Percentiles rank a stretch among this genome's conserved stretches.
These are phyloP conservation scores for Saturnispora galanensis DNA, from an alignment of 805 yeast species.

Conservation along the genomic window DNA sequence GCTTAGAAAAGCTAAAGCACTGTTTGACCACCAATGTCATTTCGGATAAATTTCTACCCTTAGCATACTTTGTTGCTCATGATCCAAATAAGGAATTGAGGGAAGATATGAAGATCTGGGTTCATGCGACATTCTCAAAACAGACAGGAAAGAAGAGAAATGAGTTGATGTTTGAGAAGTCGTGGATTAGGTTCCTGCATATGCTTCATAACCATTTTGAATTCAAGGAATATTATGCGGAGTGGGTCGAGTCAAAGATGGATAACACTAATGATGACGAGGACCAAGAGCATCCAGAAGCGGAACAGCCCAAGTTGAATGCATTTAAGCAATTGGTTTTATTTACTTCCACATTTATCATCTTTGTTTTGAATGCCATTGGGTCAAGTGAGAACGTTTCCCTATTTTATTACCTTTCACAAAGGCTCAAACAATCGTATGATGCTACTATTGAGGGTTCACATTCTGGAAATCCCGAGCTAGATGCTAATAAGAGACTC, in stretches of 20 bases:
- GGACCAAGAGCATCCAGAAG: slow-evolving; percentile 6
- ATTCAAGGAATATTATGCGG: slow-evolving; percentile 34
- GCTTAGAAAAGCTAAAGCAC: slow-evolving; percentile 41
- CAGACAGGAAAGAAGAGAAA: slow-evolving; percentile 22
- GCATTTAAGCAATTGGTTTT: slow-evolving; percentile 25
- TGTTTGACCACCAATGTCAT: slow-evolving; percentile 41
- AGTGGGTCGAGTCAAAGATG: slow-evolving; percentile 2
- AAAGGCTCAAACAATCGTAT: slow-evolving; percentile 67
- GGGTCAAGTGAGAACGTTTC: slow-evolving; percentile 62
- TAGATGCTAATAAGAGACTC: slow-evolving; percentile 28
- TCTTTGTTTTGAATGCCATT: slow-evolving; percentile 49
- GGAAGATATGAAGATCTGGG: slow-evolving; percentile 56
- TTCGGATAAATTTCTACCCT: slow-evolving; percentile 56
- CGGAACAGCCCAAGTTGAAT: slow-evolving; percentile 21
- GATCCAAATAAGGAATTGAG: slow-evolving; percentile 54
- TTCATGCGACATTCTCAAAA: slow-evolving; percentile 45
- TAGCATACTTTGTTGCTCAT: slow-evolving; percentile 64
- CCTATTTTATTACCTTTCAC: slow-evolving; percentile 63
- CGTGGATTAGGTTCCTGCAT: slow-evolving; percentile 58
- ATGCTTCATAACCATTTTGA: slow-evolving; percentile 69
- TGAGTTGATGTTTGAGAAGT: slow-evolving; percentile 51
- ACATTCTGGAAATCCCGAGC: slow-evolving; percentile 13
- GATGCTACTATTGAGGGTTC: slow-evolving; percentile 40
- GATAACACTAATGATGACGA: slow-evolving; percentile 11
- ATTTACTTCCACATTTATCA: slow-evolving; percentile 50